Percentiles rank a stretch among this genome's conserved stretches.
Conservation (phyloP, 768 basidiomycete genomes). For the Agaricus bisporus region DNA sequence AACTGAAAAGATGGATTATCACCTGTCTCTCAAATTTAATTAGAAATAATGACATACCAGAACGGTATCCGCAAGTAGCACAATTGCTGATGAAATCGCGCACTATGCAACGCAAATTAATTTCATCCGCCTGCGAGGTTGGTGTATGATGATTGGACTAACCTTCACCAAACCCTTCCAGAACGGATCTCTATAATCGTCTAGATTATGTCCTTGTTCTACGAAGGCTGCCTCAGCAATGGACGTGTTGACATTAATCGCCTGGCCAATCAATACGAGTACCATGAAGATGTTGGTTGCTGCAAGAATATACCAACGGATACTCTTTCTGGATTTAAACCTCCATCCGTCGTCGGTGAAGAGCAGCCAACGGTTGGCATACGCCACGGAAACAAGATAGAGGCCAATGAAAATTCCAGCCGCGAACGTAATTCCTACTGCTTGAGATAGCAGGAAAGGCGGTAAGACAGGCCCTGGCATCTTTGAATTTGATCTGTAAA, state of each 20-base stretch:
- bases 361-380: neutral
- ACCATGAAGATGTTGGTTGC: neutral
- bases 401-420: neutral
- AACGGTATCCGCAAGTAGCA: neutral
- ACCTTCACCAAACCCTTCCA: neutral
- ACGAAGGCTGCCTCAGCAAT: neutral
- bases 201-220: neutral
- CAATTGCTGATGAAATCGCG: neutral
- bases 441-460: neutral
- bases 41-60: neutral
- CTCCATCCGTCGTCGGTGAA: slow-evolving; percentile 9
- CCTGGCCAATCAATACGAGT: neutral
- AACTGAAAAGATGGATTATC: neutral
- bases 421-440: neutral
- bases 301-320: neutral
- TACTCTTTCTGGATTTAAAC: neutral
- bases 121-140: neutral
- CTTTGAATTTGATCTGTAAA: neutral
- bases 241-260: neutral
- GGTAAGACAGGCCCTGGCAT: neutral
- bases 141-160: neutral
- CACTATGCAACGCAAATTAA: neutral
- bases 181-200: neutral
- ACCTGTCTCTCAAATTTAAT: neutral
- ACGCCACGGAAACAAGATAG: neutral